Evolutionary conservation across 1,139 yeast species (phyloP), one percentile per base, ranked within the genome.

Genomic region (Fermentozyma sake): DNA sequence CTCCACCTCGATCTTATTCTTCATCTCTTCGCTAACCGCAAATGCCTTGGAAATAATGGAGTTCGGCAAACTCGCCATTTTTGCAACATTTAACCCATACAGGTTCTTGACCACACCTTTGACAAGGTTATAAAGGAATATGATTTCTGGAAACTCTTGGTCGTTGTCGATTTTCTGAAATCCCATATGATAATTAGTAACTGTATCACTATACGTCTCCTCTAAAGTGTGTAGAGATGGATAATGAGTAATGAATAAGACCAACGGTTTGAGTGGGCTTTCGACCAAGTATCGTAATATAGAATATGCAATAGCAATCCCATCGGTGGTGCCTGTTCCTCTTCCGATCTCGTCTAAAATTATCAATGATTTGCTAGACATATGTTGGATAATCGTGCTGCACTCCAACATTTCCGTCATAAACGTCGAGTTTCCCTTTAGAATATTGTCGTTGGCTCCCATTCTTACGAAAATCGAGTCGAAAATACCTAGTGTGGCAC

Each of bases 271-370:
- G 5, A 55, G 58, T 1, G 58, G 44, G 12, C 50, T 48, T 16
- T 61, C 62, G 4, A 79, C 56, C 29, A 87, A 68, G 42, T 83
- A 79, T 32, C 73, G 68, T 33, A 91, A 58, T 2, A 91, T 79
- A 0, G 95, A 67, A 46, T 78, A 74, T 0, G 97, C 96, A 18
- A 91, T 77, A 1, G 95, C 77, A 19, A 81, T 80, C 0, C 98
- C 98, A 55, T 91, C 98, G 33, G 67, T 65, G 0, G 97, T 87
- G 0, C 95, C 82, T 0, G 98, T 91, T 4, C 86, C 93, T 28
- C 91, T 57, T 4, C 94, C 94, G 19, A 77, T 66, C 37, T 77
- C 84, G 42, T 77, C 84, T 20, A 77, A 52, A 2, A 77, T 58
- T 2, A 82, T 74, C 29, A 83, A 56, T 1, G 85, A 77, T 23